A percentile compares a stretch with the other conserved stretches of the same genome.
phyloP scores from a whole-genome alignment of 1,284 basidiomycete genomes.

The Gomphus bonarii region DNA sequence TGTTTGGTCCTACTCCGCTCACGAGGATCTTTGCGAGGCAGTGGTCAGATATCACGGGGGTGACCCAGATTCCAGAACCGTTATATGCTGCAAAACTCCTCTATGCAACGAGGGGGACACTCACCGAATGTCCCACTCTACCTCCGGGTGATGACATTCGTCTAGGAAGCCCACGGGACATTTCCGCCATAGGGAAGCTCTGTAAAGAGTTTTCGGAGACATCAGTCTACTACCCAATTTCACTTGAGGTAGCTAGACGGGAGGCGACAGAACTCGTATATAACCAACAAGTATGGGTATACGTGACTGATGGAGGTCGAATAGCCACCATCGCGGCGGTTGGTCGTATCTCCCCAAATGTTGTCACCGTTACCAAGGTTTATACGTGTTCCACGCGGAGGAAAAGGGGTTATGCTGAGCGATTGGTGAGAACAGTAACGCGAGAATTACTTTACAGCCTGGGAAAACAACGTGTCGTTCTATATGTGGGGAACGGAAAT shows the following conservation, averaged over 20 bases:
- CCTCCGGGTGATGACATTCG: conserved; percentile 24
- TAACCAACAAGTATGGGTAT: conserved; percentile 36
- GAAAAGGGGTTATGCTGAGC: conserved; percentile 41
- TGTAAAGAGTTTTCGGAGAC: conserved; percentile 39
- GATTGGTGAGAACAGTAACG: conserved; percentile 42
- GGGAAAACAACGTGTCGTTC: conserved; percentile 32
- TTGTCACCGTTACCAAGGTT: conserved; percentile 57
- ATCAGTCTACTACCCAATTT: conserved; percentile 33
- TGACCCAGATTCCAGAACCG: conserved; percentile 25
- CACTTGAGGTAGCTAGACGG: conserved; percentile 23
- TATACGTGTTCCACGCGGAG: conserved; percentile 43
- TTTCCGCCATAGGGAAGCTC: conserved; percentile 28
- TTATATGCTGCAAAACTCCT: conserved; percentile 36
- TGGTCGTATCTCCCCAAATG: conserved; percentile 38
- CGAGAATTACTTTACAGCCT: conserved; percentile 26
- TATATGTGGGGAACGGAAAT: conserved; percentile 47
- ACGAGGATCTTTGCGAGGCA: conserved; percentile 25
- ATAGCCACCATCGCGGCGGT: conserved; percentile 57
- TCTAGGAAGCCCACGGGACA: conserved; percentile 25
- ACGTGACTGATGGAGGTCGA: conserved; percentile 25
- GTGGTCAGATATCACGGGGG: conserved; percentile 30
- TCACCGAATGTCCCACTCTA: conserved; percentile 20
- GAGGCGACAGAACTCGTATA: conserved; percentile 34
- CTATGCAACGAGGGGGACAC: conserved; percentile 27
- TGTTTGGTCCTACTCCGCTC: not conserved